Conservation (phyloP, 2,329 filamentous ascomycete genomes). For the Conoideocrella luteorostrata region DNA sequence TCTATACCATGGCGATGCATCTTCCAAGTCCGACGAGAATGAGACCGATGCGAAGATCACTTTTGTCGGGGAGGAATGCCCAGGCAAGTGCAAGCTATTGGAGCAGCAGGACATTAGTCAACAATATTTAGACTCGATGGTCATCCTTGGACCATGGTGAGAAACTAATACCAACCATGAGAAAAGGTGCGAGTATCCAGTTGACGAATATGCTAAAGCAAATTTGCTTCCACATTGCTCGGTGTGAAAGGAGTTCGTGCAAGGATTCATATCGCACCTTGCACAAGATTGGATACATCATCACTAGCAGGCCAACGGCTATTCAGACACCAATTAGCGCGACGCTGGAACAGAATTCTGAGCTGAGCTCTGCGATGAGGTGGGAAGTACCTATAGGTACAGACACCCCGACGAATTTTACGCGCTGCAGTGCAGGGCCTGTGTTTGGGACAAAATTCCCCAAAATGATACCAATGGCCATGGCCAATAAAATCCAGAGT, state of each 20-base stretch:
- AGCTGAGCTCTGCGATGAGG: no score
- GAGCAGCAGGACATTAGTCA: no score
- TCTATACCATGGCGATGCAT: slow-evolving; percentile 91
- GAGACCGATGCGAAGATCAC: slow-evolving; percentile 55
- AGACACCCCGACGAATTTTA: slow-evolving; percentile 64
- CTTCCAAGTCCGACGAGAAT: slow-evolving; percentile 78
- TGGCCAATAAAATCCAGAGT: slow-evolving; percentile 72
- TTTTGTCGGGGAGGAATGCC: slow-evolving; percentile 57
- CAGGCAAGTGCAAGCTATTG: slow-evolving; percentile 63
- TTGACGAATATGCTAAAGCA: slow-evolving; percentile 69
- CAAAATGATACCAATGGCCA: slow-evolving; percentile 67
- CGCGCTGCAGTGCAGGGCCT: slow-evolving; percentile 57
- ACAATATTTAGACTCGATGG: no score
- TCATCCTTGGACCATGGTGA: no score
- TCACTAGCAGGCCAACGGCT: slow-evolving; percentile 76
- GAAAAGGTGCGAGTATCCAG: slow-evolving; percentile 74
- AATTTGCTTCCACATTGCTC: slow-evolving; percentile 71
- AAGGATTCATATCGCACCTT: slow-evolving; percentile 75
- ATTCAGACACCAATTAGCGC: not conserved
- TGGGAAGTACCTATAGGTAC: slow-evolving; percentile 64
- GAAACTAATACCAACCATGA: no score
- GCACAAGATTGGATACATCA: slow-evolving; percentile 93
- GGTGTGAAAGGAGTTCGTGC: slow-evolving; percentile 56
- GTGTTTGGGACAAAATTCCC: slow-evolving; percentile 66
- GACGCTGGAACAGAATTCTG: slow-evolving; percentile 10